Evolutionary conservation across 208 protist genomes (phyloP), one percentile per base, ranked within the genome.

Genomic region (Crithidia brevicula): DNA sequence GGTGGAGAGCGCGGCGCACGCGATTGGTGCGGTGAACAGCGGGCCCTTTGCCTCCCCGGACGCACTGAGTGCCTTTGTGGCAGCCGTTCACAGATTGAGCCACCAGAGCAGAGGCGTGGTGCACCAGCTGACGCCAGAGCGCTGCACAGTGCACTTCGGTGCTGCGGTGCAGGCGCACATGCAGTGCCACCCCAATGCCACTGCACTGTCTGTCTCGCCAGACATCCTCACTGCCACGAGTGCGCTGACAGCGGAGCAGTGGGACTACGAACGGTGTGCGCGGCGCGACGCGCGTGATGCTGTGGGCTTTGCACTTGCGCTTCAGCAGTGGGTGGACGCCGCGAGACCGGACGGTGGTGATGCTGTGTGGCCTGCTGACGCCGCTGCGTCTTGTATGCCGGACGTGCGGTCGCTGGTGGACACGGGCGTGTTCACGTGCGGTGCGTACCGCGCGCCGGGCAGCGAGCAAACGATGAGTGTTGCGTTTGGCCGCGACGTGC

Each of bases 401-500:
- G 50, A 72, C 72, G 45, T 70, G 30, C 36, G 42, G 20, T 27
- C 13, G 50, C 64, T 77, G 31, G 38, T 77, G 40, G 72, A 77
- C 72, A 73, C 72, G 38, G 56, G 47, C 20, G 25, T 54, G 30
- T 72, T 77, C 53, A 45, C 42, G n/a, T 63, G 58, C 40, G 51
- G 72, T 27, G 52, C 34, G 40, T 57, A 56, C 43, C 28, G 57
- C 65, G 27, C 45, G 28, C 20, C 25, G 18, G 50, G 49, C 45
- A 47, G 49, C 59, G 49, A 52, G 46, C 65, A 68, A 36, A 69
- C 36, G 31, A 52, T 62, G 46, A 40, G 50, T 56, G 50, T 72
- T 22, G 60, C 65, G 8, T 46, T 61, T 4, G 73, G 77, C 47
- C 72, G 73, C 49, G 63, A 81, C 57, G 46, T 66, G 60, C 47